Percentiles rank a stretch among this genome's conserved stretches.
Conservation (phyloP, 2,329 filamentous ascomycete genomes). For the Cladophialophora immunda region DNA sequence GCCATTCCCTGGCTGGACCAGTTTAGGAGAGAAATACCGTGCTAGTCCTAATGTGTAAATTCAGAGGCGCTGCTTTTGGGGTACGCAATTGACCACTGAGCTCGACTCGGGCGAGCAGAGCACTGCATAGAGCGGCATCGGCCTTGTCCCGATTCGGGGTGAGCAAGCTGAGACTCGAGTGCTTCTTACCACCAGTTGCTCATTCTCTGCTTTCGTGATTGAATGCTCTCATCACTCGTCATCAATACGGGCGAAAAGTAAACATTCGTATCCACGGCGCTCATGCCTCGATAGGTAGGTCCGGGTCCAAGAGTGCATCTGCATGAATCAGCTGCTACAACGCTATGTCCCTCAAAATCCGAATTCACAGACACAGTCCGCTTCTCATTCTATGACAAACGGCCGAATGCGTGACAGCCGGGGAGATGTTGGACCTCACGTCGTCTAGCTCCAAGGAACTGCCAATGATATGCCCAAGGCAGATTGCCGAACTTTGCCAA, state of each 20-base stretch:
- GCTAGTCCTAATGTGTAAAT: too few relatives aligned
- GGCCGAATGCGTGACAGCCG: not conserved
- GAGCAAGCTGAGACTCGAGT: too few relatives aligned
- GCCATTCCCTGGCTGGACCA: too few relatives aligned
- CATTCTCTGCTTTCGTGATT: not conserved
- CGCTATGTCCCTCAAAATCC: not conserved
- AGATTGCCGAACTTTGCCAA: not conserved
- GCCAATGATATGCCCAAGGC: not conserved
- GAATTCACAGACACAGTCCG: not conserved
- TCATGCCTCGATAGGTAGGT: not conserved
- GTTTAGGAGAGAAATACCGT: too few relatives aligned
- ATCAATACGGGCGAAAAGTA: not conserved
- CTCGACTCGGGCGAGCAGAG: too few relatives aligned
- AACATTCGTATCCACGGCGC: not conserved
- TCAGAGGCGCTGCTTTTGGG: too few relatives aligned
- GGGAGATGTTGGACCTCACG: not conserved
- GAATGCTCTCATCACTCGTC: not conserved
- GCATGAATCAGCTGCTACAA: not conserved
- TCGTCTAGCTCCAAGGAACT: not conserved
- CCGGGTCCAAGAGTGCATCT: not conserved
- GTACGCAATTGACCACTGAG: too few relatives aligned
- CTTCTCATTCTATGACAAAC: not conserved
- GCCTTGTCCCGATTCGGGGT: too few relatives aligned
- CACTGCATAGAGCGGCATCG: too few relatives aligned
- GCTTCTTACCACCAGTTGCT: not conserved